A percentile compares a stretch with the other conserved stretches of the same genome.
phyloP scores from a whole-genome alignment of 805 yeast genomes.

The Wilhelminamyces savonicus region DNA sequence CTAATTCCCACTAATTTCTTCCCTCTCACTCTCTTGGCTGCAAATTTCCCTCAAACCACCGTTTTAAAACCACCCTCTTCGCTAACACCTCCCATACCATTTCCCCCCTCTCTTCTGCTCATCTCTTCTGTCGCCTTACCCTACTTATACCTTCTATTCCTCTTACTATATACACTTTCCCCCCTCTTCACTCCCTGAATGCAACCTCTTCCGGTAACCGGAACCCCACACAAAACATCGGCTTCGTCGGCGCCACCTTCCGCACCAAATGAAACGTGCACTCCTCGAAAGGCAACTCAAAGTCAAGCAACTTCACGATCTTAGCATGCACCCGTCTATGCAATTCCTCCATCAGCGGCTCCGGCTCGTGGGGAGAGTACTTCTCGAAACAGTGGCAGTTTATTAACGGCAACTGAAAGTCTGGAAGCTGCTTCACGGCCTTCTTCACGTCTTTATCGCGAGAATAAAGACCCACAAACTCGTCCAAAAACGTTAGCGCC shows the following conservation, averaged over 20 bases:
- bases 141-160: not conserved
- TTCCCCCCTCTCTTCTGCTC: not conserved
- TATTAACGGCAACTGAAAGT: constrained; percentile 61
- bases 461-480: constrained; percentile 67
- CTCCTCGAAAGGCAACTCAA: constrained; percentile 40
- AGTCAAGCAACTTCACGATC: constrained; percentile 38
- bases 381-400: constrained; percentile 94
- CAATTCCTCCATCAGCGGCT: constrained; percentile 64
- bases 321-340: constrained; percentile 57
- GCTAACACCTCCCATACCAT: constrained; percentile 12
- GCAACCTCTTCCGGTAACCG: constrained; percentile 64
- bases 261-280: constrained; percentile 78
- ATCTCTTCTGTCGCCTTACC: not conserved
- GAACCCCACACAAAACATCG: constrained; percentile 89
- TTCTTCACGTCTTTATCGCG: constrained; percentile 29
- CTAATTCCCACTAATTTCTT: too few relatives aligned
- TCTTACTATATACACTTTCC: not conserved
- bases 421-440: constrained; percentile 30
- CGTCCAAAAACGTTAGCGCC: constrained; percentile 76
- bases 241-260: constrained; percentile 93
- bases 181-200: constrained; percentile 21
- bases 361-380: constrained; percentile 58
- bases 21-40: not conserved
- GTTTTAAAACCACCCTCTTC: constrained; percentile 6
- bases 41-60: not conserved